phyloP scores from a whole-genome alignment of 2,329 filamentous ascomycete genomes.

The Iodosphaeria phyllophila region DNA sequence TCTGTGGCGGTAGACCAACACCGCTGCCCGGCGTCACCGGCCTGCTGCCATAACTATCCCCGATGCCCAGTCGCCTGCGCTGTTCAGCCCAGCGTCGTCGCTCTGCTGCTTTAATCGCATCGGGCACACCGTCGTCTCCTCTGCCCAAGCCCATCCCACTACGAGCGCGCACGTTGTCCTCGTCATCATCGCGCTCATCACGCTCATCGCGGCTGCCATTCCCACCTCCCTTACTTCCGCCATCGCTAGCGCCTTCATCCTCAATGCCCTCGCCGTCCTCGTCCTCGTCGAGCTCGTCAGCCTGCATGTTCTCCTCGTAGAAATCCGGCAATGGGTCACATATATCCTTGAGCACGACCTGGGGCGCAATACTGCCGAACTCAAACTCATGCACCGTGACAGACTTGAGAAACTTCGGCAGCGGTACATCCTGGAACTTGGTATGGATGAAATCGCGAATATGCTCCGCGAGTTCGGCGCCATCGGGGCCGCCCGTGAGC shows the following conservation, averaged over 20 bases:
- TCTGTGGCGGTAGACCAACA: slow-evolving; percentile 17
- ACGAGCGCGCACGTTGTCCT: slow-evolving; percentile 11
- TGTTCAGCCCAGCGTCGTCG: slow-evolving; percentile 15
- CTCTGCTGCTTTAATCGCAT: slow-evolving; percentile 16
- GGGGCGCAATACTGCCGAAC: slow-evolving; percentile 67
- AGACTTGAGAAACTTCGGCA: slow-evolving; percentile 92
- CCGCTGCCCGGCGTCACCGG: slow-evolving; percentile 1
- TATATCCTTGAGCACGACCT: slow-evolving; percentile 88
- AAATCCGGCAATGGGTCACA: slow-evolving; percentile 92
- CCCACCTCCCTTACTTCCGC: neutral
- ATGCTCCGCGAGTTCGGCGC: slow-evolving; percentile 61
- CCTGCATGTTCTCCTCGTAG: slow-evolving; percentile 66
- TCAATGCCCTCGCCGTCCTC: slow-evolving; percentile 24
- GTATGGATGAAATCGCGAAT: slow-evolving; percentile 91
- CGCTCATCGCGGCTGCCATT: neutral
- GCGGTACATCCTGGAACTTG: slow-evolving; percentile 78
- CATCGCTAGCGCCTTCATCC: slow-evolving; percentile 13
- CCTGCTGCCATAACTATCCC: neutral
- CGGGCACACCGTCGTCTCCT: slow-evolving; percentile 10
- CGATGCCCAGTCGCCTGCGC: slow-evolving; percentile 8
- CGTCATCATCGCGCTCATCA: neutral
- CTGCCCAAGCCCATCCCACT: slow-evolving; percentile 3
- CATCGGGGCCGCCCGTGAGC: slow-evolving; percentile 76
- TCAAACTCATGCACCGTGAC: slow-evolving; percentile 90
- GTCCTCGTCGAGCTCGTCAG: slow-evolving; percentile 34